Evolutionary conservation across 768 basidiomycete species (phyloP), one percentile per base, ranked within the genome.

Genomic region (Serendipita sp.): DNA sequence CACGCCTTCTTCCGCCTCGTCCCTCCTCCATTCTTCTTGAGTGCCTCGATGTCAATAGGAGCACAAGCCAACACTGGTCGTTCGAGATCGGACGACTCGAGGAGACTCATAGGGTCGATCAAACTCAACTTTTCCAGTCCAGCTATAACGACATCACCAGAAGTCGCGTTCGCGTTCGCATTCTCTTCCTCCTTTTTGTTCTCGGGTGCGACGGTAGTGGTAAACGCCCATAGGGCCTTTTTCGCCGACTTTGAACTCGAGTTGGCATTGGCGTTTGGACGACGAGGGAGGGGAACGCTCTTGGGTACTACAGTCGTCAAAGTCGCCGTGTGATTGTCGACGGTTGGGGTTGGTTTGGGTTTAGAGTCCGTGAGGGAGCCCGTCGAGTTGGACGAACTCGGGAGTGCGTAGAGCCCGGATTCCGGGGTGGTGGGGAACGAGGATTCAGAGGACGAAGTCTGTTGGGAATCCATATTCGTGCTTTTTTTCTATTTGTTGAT

Each of bases 1-100:
- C 96, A 99, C 34, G 96, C 95, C 72, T 84, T 86, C 79, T 88
- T 91, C 69, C 87, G 77, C 67, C 87, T 78, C n/a, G 83, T 80
- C 13, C 78, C 79, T 8, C 68, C 69, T 8, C 68, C 69, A 18
- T 75, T 5, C 40, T 40, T 40, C 8, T 31, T 18, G 48, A 50
- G 48, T 3, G n/a, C 48, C n/a, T 50, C 48, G 29, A 50, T 72
- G 50, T 48, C 73, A 62, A 27, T 72, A 53, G 66, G 18, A 46
- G 64, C 68, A 62, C 68, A 71, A 10, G 72, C 67, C 66, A 74
- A 74, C 53, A 70, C 71, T 13, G 77, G 77, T 11, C 75, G 72
- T 27, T 67, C 69, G 63, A 75, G 72, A 67, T 79, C 78, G 45
- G 72, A 72, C 6, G 74, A 69, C 11, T 76, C 74, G 13, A 78